Base-by-base conservation (phyloP, 768 basidiomycete genomes). In the Psilocybe cyanescens region DNA sequence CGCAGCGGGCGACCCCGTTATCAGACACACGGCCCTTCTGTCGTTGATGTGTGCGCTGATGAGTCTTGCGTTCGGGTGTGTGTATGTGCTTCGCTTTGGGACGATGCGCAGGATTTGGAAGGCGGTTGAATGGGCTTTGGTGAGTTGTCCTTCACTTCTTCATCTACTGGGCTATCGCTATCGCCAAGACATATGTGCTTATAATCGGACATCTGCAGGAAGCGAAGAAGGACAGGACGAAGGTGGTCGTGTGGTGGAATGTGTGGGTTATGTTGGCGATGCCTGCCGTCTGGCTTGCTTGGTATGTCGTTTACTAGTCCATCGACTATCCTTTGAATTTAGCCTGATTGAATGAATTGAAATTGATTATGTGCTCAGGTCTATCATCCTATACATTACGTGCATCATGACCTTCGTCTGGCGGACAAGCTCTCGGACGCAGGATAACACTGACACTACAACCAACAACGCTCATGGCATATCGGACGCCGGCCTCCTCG, bases 261-360 rank as follows among this genome's bases (percentile, higher is more conserved):
- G 82, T 88, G 17, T 87, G 87, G 86, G 81, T 87, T 1, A 61
- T 88, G 17, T 74, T 89, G 29, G 83, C 86, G 0, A 81, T 86
- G 76, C 87, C 87, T 0, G 83, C 79, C 1, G 65, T 87, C 19
- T 88, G 86, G 85, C 79, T 88, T 35, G 77, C 84, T 4, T 89
- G 86, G 86, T 84, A 53, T 16, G 70, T 55, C 3, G n/a, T 6
- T 56, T 41, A 24, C 11, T 12, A 24, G 19, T 28, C 17, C 12
- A 17, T 31, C 17, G 14, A 16, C 45, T 46, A 19, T 49, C 24
- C 24, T 24, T 24, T 24, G 24, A 24, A 24, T 24, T 24, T 19
- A 19, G 19, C 19, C 19, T 19, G 19, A 19, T 19, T 19, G 19
- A 19, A 19, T 19, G 19, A 19, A 19, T 19, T 19, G 19, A 19